phyloP scores from a whole-genome alignment of 2,329 filamentous ascomycete species.

The Chaetomiaceae sp. region DNA sequence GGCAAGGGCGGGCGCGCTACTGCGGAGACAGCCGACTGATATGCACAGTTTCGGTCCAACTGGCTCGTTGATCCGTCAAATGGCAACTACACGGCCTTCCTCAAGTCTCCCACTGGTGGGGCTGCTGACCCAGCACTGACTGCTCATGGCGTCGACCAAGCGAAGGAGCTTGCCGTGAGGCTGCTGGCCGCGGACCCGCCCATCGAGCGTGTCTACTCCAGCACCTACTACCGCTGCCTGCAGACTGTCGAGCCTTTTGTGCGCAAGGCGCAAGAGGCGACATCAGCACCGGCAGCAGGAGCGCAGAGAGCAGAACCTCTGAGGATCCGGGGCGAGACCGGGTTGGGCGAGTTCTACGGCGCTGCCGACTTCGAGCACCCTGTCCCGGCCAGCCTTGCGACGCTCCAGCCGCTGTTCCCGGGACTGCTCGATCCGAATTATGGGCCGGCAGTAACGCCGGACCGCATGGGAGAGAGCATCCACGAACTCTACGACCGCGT shows the following conservation, averaged over 20 bases:
- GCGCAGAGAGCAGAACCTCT: constrained; percentile 15
- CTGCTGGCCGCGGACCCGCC: constrained; percentile 59
- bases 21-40: constrained; percentile 11
- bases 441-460: constrained; percentile 61
- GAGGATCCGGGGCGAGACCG: constrained; percentile 51
- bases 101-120: constrained; percentile 81
- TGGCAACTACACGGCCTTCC: constrained; percentile 68
- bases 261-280: constrained; percentile 16
- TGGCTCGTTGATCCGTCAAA: constrained; percentile 81
- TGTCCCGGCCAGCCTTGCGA: constrained; percentile 59
- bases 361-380: constrained; percentile 82
- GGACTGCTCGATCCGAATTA: constrained; percentile 52
- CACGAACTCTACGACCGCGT: constrained; percentile 74
- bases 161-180: constrained; percentile 67
- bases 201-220: constrained; percentile 74
- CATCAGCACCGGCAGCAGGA: background rate
- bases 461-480: constrained; percentile 71
- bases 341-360: constrained; percentile 85
- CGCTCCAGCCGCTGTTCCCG: constrained; percentile 65
- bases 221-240: constrained; percentile 81
- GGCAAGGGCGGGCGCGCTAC: background rate
- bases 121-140: constrained; percentile 83
- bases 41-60: constrained; percentile 73
- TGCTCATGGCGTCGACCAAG: constrained; percentile 79
- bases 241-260: constrained; percentile 74